Conservation (phyloP, 1,139 yeast species). For the Geotrichum citri-aurantii region DNA sequence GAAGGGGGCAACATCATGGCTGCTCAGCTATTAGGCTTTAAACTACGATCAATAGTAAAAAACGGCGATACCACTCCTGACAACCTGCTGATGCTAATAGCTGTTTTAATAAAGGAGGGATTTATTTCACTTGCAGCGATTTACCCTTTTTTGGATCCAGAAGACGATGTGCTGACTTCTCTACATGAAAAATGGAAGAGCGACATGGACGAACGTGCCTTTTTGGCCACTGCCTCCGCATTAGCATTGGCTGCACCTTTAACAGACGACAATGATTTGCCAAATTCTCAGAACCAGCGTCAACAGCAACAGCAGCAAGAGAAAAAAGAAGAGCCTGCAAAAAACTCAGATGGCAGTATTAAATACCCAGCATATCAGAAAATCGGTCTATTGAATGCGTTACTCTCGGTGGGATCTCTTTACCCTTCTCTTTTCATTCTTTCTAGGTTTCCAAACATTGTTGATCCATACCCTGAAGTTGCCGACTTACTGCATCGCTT, state of each 20-base stretch:
- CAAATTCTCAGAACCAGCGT: constrained; percentile 19
- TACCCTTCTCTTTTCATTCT: constrained; percentile 60
- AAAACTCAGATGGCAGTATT: constrained; percentile 21
- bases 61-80: constrained; percentile 40
- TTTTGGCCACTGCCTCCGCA: constrained; percentile 67
- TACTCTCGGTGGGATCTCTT: constrained; percentile 58
- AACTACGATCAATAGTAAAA: constrained; percentile 39
- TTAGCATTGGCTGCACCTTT: constrained; percentile 85
- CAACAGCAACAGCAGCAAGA: constrained; percentile 6
- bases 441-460: constrained; percentile 57
- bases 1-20: constrained; percentile 57
- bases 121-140: constrained; percentile 60
- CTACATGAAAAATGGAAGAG: constrained; percentile 46
- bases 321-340: constrained; percentile 18
- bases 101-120: constrained; percentile 61
- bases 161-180: constrained; percentile 38
- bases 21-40: constrained; percentile 55
- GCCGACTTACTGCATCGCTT: constrained; percentile 46
- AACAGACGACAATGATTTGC: constrained; percentile 49
- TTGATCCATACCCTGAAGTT: constrained; percentile 50
- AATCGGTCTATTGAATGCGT: constrained; percentile 45
- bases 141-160: constrained; percentile 51
- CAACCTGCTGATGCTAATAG: constrained; percentile 44
- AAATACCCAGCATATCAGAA: constrained; percentile 31
- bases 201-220: constrained; percentile 55